Evolutionary conservation across 495 filamentous ascomycete genomes (phyloP).

Genomic region (Penicillium atrosanguineum): DNA sequence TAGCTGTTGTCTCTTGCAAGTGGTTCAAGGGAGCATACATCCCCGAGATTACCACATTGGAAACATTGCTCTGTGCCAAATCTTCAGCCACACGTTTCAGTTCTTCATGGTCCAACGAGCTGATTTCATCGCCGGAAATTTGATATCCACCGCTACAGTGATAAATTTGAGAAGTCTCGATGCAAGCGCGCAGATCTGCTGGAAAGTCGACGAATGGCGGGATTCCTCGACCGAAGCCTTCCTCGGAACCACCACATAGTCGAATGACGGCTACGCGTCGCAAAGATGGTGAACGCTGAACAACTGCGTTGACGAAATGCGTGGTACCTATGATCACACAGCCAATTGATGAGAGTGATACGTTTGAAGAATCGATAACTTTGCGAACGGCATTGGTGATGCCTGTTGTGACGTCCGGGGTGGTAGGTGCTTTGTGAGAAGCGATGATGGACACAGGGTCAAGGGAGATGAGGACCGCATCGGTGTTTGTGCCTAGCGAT

Average conservation of each 20-base stretch:
- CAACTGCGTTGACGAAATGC: constrained; percentile 52
- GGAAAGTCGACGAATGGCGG: constrained; percentile 50
- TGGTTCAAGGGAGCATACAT: constrained; percentile 57
- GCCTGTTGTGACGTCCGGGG: constrained; percentile 53
- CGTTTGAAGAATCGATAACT: constrained; percentile 39
- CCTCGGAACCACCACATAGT: constrained; percentile 45
- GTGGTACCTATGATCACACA: not conserved
- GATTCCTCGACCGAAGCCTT: constrained; percentile 47
- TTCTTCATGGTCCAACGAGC: not conserved
- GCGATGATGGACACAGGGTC: constrained; percentile 49
- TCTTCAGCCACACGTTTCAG: not conserved
- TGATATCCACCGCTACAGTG: not conserved
- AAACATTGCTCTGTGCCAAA: constrained; percentile 23
- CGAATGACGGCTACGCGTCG: constrained; percentile 51
- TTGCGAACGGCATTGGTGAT: constrained; percentile 50
- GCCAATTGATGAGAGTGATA: not conserved
- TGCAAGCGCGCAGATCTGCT: not conserved
- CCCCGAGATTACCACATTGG: constrained; percentile 53
- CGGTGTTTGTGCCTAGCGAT: constrained; percentile 56
- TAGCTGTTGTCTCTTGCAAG: constrained; percentile 11
- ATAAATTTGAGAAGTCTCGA: not conserved
- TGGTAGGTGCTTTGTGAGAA: constrained; percentile 58
- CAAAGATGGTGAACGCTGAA: constrained; percentile 49
- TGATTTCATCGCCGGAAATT: not conserved
- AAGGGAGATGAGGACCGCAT: constrained; percentile 54